Evolutionary conservation across 345 rosid genomes (phyloP), one percentile per base, ranked within the genome.

Genomic region (Physaria fendleri): DNA sequence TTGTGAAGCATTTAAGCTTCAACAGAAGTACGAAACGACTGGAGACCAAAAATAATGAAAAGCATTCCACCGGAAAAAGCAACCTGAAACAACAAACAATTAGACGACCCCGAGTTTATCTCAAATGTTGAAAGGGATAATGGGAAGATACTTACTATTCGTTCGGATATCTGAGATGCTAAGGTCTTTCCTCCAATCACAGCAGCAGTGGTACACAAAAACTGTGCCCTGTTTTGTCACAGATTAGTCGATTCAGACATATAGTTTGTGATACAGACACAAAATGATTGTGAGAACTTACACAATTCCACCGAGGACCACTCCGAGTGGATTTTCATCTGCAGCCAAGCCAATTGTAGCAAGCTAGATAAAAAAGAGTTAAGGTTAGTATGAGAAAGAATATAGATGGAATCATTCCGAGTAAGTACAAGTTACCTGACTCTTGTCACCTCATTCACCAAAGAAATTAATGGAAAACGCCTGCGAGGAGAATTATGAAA

Each of bases 391-490:
- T 35, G 67, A 24, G 56, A 35, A 40, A n/a, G 46, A 41, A 37
- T 10, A 22, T 53, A 44, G n/a, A n/a, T n/a, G n/a, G n/a, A n/a
- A n/a, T n/a, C n/a, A n/a, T n/a, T n/a, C n/a, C n/a, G n/a, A n/a
- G n/a, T n/a, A 8, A 39, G 10, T 22, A 12, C 8, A 41, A 24
- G 39, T 41, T 67, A 92, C 98, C 95, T 85, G 98, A 72, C 98
- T 92, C 79, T 82, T 92, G 78, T 88, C 98, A 53, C 98, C 96
- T 90, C 93, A 85, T 78, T 92, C 96, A 30, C 98, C 98, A 65
- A 92, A 88, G 77, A 92, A 92, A 8, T 87, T 88, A 10, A 92
- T 85, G 22, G 96, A 92, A 79, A 92, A 92, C 25, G 98, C 98
- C 95, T 92, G 87, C 68, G 7, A 43, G n/a, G n/a, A n/a, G n/a